Percentiles rank a stretch among this genome's conserved stretches.
phyloP scores from a whole-genome alignment of 164 flowering plant species.

The Cinnamomum micranthum region DNA sequence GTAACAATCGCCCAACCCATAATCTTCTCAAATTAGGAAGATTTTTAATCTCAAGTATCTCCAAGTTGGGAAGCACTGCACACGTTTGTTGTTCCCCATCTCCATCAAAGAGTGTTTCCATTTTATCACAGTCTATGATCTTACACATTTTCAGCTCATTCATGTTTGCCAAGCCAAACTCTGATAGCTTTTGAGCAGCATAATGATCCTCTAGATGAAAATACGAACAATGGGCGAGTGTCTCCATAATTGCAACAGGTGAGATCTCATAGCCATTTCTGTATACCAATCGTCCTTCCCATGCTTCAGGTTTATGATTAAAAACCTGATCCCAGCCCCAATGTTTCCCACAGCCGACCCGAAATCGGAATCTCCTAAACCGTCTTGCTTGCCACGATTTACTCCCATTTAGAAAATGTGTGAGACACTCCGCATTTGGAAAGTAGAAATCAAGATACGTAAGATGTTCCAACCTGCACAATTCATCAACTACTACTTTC shows the following conservation, averaged over 20 bases:
- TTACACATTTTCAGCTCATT: not conserved
- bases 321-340: too few species aligned
- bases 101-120: not conserved
- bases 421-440: conserved; percentile 7
- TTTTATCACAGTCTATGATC: not conserved
- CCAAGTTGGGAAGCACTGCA: not conserved
- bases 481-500: conserved; percentile 1
- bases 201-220: not conserved
- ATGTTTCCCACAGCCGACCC: conserved; percentile 1
- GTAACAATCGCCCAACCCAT: not conserved
- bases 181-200: not conserved
- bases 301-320: not conserved
- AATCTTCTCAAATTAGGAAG: not conserved
- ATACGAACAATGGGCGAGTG: not conserved
- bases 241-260: not conserved
- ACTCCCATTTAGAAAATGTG: not conserved
- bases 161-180: not conserved
- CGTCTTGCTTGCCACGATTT: not conserved
- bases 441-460: conserved; percentile 5
- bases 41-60: not conserved
- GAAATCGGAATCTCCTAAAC: not conserved
- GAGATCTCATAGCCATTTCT: not conserved
- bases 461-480: conserved; percentile 2
- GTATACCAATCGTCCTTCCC: not conserved
- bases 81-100: too few species aligned